These are phyloP conservation scores for Fusarium sp. DNA, from an alignment of 2,329 filamentous ascomycete genomes.

Conservation along the genomic window DNA sequence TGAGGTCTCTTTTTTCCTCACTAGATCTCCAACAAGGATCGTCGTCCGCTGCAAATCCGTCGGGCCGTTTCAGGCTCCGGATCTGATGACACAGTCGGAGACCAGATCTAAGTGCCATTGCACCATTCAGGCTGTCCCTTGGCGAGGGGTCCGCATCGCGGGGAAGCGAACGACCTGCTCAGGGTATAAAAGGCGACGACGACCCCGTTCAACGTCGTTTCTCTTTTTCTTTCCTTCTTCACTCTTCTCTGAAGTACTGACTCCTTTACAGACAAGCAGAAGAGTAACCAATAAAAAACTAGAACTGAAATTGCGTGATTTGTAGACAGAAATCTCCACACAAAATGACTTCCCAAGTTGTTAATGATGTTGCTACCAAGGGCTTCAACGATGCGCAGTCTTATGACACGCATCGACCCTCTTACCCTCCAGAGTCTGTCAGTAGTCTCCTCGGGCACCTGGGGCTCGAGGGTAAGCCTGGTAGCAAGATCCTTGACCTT, in stretches of 20 bases:
- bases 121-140: conserved; percentile 9
- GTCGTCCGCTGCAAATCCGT: conserved; percentile 35
- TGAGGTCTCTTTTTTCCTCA: neutral
- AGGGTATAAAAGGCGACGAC: conserved; percentile 33
- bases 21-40: neutral
- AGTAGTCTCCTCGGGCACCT: conserved; percentile 64
- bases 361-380: conserved; percentile 62
- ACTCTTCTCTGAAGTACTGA: conserved; percentile 1
- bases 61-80: conserved; percentile 29
- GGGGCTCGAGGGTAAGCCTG: conserved; percentile 55
- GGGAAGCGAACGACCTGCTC: conserved; percentile 19
- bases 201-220: neutral
- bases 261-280: neutral
- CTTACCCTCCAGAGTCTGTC: conserved; percentile 67
- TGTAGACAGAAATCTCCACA: neutral
- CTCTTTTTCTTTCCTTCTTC: neutral
- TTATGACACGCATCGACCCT: conserved; percentile 74
- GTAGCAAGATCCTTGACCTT: conserved; percentile 66
- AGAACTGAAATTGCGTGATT: conserved; percentile 1
- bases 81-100: conserved; percentile 12
- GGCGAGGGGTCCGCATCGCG: conserved; percentile 12
- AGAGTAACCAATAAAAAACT: conserved; percentile 8
- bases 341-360: conserved; percentile 39
- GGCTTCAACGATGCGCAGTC: conserved; percentile 70
- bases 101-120: conserved; percentile 31